A percentile compares a stretch with the other conserved stretches of the same genome.
phyloP scores from a whole-genome alignment of 164 flowering plant genomes.

The Litsea cubeba region DNA sequence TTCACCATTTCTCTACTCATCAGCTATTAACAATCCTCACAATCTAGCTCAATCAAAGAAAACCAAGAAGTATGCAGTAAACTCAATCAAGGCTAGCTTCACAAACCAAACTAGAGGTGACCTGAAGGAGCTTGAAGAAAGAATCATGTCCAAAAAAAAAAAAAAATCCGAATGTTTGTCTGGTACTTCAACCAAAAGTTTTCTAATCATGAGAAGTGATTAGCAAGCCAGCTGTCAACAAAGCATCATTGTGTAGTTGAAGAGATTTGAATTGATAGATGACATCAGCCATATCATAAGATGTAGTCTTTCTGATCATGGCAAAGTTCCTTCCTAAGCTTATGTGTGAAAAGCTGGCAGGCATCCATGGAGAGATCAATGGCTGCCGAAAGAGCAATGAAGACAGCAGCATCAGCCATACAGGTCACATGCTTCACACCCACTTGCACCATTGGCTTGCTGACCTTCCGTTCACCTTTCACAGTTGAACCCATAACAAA shows the following conservation, averaged over 20 bases:
- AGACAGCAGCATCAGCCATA: constrained; percentile 88
- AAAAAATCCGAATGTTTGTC: not conserved
- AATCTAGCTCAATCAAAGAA: not conserved
- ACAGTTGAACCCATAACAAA: constrained; percentile 84
- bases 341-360: constrained; percentile 68
- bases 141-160: not conserved
- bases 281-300: constrained; percentile 10
- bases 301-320: constrained; percentile 46
- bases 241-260: not conserved
- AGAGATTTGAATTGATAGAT: not conserved
- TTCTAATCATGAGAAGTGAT: constrained; percentile 8
- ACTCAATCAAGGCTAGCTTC: constrained; percentile 1
- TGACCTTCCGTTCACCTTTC: constrained; percentile 80
- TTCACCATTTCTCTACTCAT: not conserved
- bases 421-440: constrained; percentile 75
- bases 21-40: not conserved
- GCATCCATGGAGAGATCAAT: constrained; percentile 95
- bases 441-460: constrained; percentile 72
- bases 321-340: constrained; percentile 80
- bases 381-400: constrained; percentile 88
- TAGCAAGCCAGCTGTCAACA: constrained; percentile 29
- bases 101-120: constrained; percentile 13
- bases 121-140: constrained; percentile 3
- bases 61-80: not conserved
- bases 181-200: constrained; percentile 33